Evolutionary conservation across 1,284 basidiomycete genomes (phyloP), one percentile per base, ranked within the genome.

Genomic region (Butyriboletus appendiculatus): DNA sequence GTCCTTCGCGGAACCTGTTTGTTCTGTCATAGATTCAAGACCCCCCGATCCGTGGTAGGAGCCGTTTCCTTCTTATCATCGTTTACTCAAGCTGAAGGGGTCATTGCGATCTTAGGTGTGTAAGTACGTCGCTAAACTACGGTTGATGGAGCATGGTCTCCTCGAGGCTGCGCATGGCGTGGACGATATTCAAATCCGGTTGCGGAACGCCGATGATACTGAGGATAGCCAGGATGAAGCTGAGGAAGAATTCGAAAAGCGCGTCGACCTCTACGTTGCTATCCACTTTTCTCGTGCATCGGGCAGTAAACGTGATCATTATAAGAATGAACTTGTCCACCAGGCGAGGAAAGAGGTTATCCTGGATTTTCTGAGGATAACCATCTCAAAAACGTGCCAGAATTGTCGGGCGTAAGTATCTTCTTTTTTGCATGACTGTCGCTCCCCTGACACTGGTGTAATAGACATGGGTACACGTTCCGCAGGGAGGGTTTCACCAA

Each of bases 401-500:
- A 89, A 88, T 59, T 99, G 96, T 74, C 78, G 77, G 54, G 93
- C 90, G 90, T 96, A 72, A 77, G 92, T 86, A 34, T 24, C 4
- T 33, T 50, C 15, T 12, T 39, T 42, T 44, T 49, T 48, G 28
- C 38, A 18, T 40, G 28, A 34, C 18, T 42, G 41, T 48, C 50
- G 28, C 28, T 34, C 3, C 24, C 4, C 39, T 63, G 39, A 62
- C 35, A n/a, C 16, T 45, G 6, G 30, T 38, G 32, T 46, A 34
- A 57, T 50, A 96, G 94, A n/a, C 75, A 82, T 64, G 86, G 81
- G 2, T 94, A 93, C 67, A 91, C 92, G 0, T 92, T 94, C 73
- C 88, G 96, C 55, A 98, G 96, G 71, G 97, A 99, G 69, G 94
- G 93, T 1, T 82, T 92, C 67, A 92, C 93, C 55, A 98, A 98